Base-by-base conservation (phyloP, 371 early-diverging fungal species). In the Nematocida sp. region DNA sequence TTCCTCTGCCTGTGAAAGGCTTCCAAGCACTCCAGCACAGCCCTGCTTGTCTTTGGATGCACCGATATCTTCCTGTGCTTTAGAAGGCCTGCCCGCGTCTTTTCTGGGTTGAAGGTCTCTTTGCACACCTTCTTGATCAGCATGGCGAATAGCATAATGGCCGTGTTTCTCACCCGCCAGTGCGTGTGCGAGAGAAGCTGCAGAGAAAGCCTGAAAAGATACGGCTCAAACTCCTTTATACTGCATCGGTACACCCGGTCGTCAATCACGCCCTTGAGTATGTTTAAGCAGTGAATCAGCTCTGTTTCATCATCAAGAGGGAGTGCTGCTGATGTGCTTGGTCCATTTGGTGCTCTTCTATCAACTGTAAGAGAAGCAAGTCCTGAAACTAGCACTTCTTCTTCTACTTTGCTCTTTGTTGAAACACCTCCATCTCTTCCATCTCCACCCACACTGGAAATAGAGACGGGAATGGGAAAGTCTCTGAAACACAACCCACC, bases 91-190 rank as follows among this genome's bases (percentile, higher is more conserved):
- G 11, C n/a, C 13, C 8, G 5, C 5, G 3, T 8, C 23, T 25
- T 11, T 8, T 17, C 52, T 4, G 15, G 25, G 29, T 70, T 70
- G 13, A 70, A 36, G 5, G 74, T 45, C 19, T 70, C 74, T 45
- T 57, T 57, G 74, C 74, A 70, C 74, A 70, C 60, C 41, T 70
- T 70, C 41, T 70, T 70, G 34, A 70, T 70, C 7, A 70, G 58
- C 7, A 51, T 62, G 37, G 58, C 49, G 48, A 43, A 70, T 2
- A 70, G 74, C 74, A 70, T 70, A 19, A 70, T 38, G 2, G 74
- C 15, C 8, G 74, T 43, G 32, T 70, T 70, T 62, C 62, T 21
- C 19, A 70, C 49, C 37, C 46, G 56, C 74, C 74, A 70, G 74
- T 32, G 29, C n/a, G 43, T 41, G 62, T 70, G 74, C 8, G 74